Evolutionary conservation across 495 filamentous ascomycete genomes (phyloP).

Genomic region (Hypoxylon lenormandii): DNA sequence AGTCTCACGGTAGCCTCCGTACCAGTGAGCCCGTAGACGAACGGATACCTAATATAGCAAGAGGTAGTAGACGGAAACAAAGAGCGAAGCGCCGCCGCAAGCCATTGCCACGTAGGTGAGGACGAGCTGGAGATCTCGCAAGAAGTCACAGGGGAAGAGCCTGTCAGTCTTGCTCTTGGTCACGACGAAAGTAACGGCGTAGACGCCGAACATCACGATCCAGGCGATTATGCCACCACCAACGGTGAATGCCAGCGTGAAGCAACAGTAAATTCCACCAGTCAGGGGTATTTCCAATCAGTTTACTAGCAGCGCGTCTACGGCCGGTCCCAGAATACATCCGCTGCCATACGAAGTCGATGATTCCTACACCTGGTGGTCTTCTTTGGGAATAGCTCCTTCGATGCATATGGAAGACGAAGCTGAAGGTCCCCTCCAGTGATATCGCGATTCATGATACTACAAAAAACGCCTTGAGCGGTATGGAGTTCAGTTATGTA

Average conservation of each 20-base stretch:
- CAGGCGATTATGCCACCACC: constrained; percentile 59
- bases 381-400: too few relatives aligned
- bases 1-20: constrained; percentile 55
- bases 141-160: constrained; percentile 64
- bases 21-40: constrained; percentile 51
- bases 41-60: constrained; percentile 61
- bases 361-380: constrained; percentile 59
- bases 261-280: constrained; percentile 46
- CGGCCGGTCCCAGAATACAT: too few relatives aligned
- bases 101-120: neutral
- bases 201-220: constrained; percentile 59
- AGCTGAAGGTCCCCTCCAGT: too few relatives aligned
- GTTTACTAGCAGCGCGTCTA: too few relatives aligned
- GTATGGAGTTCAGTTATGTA: too few relatives aligned
- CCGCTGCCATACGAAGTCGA: constrained; percentile 60
- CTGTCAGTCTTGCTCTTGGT: constrained; percentile 59
- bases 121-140: neutral
- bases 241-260: constrained; percentile 61
- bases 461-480: neutral
- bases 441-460: too few relatives aligned
- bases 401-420: too few relatives aligned
- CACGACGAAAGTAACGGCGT: constrained; percentile 59
- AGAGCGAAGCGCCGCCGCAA: constrained; percentile 44
- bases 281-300: constrained; percentile 55
- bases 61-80: constrained; percentile 61